Base-by-base conservation (phyloP, 164 flowering plant species). In the Kingdonia uniflora region DNA sequence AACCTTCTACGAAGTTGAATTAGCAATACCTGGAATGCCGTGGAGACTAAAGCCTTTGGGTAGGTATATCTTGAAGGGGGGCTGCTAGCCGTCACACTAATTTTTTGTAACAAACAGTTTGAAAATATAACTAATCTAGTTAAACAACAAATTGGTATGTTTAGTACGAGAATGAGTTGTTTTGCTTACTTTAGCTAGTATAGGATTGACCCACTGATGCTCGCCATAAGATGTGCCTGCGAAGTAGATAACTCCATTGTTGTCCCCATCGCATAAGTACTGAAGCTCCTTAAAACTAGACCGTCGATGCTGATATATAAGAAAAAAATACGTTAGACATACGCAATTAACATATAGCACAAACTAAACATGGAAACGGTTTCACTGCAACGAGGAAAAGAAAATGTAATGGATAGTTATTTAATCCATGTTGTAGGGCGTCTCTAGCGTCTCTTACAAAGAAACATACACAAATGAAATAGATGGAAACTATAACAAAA, bases 131-230 rank as follows among this genome's bases (percentile, higher is more conserved):
- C 26, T 19, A 16, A 38, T 15, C 42, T 29, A 14, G 19, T 43
- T 8, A 14, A 37, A 6, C n/a, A n/a, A n/a, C 29, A n/a, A 22
- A 42, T 11, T 24, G 4, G 8, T 20, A 35, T n/a, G n/a, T 19
- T 22, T 15, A 26, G 38, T 19, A 26, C 3, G 23, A 42, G 26
- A 55, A 29, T 17, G 51, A 22, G 21, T 35, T 61, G 29, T 42
- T 46, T 55, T 23, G 41, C 24, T 64, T 58, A 87, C 98, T 87
- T 87, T 85, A 0, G 92, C 72, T 15, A 91, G 60, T 66, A 87
- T 78, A 19, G 98, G 98, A 71, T 91, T 91, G 26, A 91, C 85
- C 98, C 98, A 91, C 35, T 73, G 89, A 64, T 91, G 98, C 63
- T 80, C 62, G 46, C 98, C 98, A 64, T 81, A 91, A 48, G 96